Base-by-base conservation (phyloP, 2,329 filamentous ascomycete genomes). In the Paecilomyces variotii region DNA sequence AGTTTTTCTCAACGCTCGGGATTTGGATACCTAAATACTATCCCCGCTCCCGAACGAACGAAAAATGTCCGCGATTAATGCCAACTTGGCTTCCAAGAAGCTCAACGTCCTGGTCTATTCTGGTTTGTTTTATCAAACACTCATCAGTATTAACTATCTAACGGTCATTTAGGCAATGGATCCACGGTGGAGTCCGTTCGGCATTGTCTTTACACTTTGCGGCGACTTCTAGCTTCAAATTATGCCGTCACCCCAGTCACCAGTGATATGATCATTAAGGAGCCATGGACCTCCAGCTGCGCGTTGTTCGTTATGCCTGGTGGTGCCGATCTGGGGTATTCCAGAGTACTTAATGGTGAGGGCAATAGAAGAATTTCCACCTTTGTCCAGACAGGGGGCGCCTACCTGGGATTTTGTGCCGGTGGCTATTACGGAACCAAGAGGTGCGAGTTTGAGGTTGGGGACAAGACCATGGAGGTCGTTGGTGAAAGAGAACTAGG, bases 21-120 rank as follows among this genome's bases (percentile, higher is more conserved):
- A 45, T 14, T 45, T 45, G 39, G 39, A 2, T 24, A 19, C 9
- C 24, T 24, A 14, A 14, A 2, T 24, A 19, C 9, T 45, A 45
- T 56, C 55, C 27, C 45, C 28, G 25, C 27, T 51, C 32, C 39
- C 35, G 24, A 56, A 24, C 2, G 9, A 19, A 55, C 27, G 55
- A 64, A 64, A 65, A 61, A 73, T 68, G 68, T 63, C 73, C 59
- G 68, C 68, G 56, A 65, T 67, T 53, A 66, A 66, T 63, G 66
- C 72, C 67, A 73, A 72, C 64, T 63, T 93, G 86, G 78, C 84
- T 7, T 76, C 81, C 28, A 85, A 84, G 70, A 87, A 85, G 70
- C 82, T 97, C 78, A 97, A 99, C 72, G 87, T 99, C 58, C 83
- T 97, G 64, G 90, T 99, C 56, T 97, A 97, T 70, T 89, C 91